Conservation (phyloP, 768 basidiomycete genomes). For the Russula olivacea region DNA sequence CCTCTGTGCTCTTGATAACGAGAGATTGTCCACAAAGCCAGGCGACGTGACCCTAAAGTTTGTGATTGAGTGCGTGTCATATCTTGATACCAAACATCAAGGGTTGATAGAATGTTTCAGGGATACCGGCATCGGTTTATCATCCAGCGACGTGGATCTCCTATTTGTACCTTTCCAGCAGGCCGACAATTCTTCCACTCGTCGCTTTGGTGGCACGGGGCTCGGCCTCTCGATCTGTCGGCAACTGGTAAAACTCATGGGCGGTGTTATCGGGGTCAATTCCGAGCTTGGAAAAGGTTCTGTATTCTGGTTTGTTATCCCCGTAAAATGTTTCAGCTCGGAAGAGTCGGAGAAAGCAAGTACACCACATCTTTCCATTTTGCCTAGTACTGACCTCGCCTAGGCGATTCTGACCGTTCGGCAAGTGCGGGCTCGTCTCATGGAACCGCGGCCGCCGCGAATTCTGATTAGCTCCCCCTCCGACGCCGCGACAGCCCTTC, state of each 20-base stretch:
- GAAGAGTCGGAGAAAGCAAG: slow-evolving; percentile 53
- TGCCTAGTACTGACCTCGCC: background rate
- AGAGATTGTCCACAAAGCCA: slow-evolving; percentile 30
- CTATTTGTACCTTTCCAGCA: slow-evolving; percentile 74
- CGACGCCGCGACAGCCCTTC: slow-evolving; percentile 48
- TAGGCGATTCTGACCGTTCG: slow-evolving; percentile 47
- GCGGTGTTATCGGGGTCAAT: slow-evolving; percentile 63
- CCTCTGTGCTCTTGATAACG: slow-evolving; percentile 48
- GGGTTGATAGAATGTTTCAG: slow-evolving; percentile 31
- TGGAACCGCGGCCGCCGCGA: slow-evolving; percentile 41
- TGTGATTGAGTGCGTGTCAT: slow-evolving; percentile 47
- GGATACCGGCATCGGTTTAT: slow-evolving; percentile 69
- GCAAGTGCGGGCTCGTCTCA: slow-evolving; percentile 42
- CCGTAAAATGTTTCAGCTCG: slow-evolving; percentile 51
- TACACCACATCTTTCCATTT: background rate
- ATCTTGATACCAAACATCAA: background rate
- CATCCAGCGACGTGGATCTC: slow-evolving; percentile 57
- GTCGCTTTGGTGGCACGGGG: slow-evolving; percentile 74
- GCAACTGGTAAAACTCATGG: slow-evolving; percentile 70
- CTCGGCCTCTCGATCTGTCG: slow-evolving; percentile 69
- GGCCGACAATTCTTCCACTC: slow-evolving; percentile 72
- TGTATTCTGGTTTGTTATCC: slow-evolving; percentile 69
- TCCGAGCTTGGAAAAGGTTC: slow-evolving; percentile 61
- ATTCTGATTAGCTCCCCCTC: slow-evolving; percentile 58
- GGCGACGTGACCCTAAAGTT: slow-evolving; percentile 54